Evolutionary conservation across 2,329 filamentous ascomycete genomes (phyloP).

Genomic region (Penicillium sp.): DNA sequence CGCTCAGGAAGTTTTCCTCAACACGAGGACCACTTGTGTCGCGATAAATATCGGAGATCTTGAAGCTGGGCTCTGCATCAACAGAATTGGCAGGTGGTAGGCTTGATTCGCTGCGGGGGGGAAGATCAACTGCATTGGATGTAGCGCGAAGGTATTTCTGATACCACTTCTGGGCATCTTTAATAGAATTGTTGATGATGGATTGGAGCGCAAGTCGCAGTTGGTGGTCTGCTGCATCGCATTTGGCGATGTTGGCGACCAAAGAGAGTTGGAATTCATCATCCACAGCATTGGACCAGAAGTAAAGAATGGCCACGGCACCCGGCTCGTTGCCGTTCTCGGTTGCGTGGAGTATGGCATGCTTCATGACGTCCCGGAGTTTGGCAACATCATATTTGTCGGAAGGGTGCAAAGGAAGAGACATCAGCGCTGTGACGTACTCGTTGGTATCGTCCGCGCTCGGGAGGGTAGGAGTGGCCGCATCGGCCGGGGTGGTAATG

Average conservation of each 20-base stretch:
- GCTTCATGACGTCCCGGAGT: conserved; percentile 13
- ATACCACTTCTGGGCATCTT: conserved; percentile 19
- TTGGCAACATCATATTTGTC: conserved; percentile 13
- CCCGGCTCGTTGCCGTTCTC: conserved; percentile 1
- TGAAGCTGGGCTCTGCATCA: conserved; percentile 31
- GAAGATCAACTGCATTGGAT: background rate
- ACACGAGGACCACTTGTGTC: conserved; percentile 22
- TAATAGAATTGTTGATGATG: conserved; percentile 9
- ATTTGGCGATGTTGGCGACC: conserved; percentile 15
- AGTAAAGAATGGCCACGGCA: conserved; percentile 17
- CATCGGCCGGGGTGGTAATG: background rate
- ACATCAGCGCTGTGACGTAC: conserved; percentile 10
- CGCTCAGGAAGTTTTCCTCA: conserved; percentile 20
- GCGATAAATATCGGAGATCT: conserved; percentile 23
- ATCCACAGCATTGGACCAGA: conserved; percentile 14
- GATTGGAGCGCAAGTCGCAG: conserved; percentile 14
- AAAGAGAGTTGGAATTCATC: conserved; percentile 22
- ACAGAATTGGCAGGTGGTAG: conserved; percentile 42
- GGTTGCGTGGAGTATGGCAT: conserved; percentile 5
- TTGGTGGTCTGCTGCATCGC: conserved; percentile 2
- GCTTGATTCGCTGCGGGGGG: conserved; percentile 34
- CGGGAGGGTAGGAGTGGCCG: background rate
- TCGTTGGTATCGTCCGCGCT: conserved; percentile 5
- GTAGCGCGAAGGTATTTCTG: conserved; percentile 4
- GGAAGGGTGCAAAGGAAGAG: conserved; percentile 14